Percentiles rank a stretch among this genome's conserved stretches.
Conservation (phyloP, 495 filamentous ascomycete genomes). For the Chaetomium fimeti region DNA sequence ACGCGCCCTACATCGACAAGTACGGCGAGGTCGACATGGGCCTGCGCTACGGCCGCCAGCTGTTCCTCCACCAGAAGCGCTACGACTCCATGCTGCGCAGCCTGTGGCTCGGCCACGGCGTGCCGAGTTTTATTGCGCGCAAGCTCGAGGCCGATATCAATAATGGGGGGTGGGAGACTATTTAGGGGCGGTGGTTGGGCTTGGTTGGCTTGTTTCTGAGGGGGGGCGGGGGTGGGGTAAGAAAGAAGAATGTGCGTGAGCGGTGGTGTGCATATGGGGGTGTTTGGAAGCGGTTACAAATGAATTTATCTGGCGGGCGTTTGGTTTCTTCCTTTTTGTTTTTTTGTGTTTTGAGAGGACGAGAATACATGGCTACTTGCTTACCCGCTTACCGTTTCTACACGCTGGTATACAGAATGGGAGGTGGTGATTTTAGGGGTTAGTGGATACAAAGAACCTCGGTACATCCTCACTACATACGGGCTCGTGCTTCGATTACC, state of each 20-base stretch:
- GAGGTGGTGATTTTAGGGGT: not conserved
- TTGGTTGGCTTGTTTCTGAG: no score
- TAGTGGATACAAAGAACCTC: not conserved
- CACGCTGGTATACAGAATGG: not conserved
- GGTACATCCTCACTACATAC: no score
- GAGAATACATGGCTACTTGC: not conserved
- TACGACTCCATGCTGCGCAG: slow-evolving; percentile 85
- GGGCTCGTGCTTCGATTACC: no score
- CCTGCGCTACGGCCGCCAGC: slow-evolving; percentile 74
- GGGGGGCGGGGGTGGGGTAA: not conserved
- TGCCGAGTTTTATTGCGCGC: slow-evolving; percentile 84
- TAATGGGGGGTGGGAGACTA: slow-evolving; percentile 93
- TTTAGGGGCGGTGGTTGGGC: slow-evolving; percentile 9
- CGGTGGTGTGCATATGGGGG: not conserved
- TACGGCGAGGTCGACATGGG: slow-evolving; percentile 92
- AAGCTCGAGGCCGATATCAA: slow-evolving; percentile 94
- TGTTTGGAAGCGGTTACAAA: not conserved
- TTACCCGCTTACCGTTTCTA: not conserved
- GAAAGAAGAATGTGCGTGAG: not conserved
- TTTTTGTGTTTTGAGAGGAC: not conserved
- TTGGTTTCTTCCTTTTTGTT: not conserved
- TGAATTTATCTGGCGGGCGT: not conserved
- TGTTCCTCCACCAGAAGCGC: slow-evolving; percentile 88
- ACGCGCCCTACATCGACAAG: slow-evolving; percentile 87
- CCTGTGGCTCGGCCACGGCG: slow-evolving; percentile 81